Conservation (phyloP, 345 rosid genomes). For the Noccaea bulbosa region DNA sequence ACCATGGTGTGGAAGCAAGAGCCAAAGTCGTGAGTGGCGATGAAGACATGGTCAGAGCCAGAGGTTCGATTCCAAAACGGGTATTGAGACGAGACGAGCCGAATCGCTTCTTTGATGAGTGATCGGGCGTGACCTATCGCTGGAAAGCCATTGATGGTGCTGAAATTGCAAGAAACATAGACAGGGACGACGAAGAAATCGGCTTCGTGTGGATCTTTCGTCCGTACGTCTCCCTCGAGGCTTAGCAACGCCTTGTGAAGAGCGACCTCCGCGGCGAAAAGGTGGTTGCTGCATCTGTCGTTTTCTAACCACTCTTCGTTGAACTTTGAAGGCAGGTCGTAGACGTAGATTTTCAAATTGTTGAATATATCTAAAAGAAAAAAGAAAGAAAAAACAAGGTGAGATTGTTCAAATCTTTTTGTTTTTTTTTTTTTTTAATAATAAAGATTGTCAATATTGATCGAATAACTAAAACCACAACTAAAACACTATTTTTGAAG, state of each 20-base stretch:
- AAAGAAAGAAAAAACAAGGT: background rate
- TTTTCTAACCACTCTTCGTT: slow-evolving; percentile 81
- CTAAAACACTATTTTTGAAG: background rate
- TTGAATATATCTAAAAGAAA: slow-evolving; percentile 48
- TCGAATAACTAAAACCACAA: too few species aligned
- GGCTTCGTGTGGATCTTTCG: slow-evolving; percentile 76
- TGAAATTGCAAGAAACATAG: slow-evolving; percentile 93
- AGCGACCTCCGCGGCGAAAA: slow-evolving; percentile 96
- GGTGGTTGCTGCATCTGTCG: slow-evolving; percentile 77
- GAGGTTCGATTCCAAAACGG: slow-evolving; percentile 84
- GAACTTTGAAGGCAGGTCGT: slow-evolving; percentile 76
- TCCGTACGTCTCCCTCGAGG: slow-evolving; percentile 54
- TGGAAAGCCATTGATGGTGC: slow-evolving; percentile 89
- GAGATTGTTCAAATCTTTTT: too few species aligned
- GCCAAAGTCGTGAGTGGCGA: slow-evolving; percentile 90
- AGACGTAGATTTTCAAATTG: slow-evolving; percentile 75
- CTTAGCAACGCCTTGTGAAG: slow-evolving; percentile 72
- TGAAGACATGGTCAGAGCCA: slow-evolving; percentile 89
- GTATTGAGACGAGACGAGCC: slow-evolving; percentile 53
- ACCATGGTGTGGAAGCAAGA: slow-evolving; percentile 96
- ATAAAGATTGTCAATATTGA: too few species aligned
- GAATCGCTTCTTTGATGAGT: slow-evolving; percentile 65
- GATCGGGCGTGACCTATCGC: slow-evolving; percentile 90
- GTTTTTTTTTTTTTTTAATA: too few species aligned
- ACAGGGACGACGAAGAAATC: slow-evolving; percentile 94